Evolutionary conservation across 805 yeast genomes (phyloP).

Genomic region (Citeromyces matritensis): DNA sequence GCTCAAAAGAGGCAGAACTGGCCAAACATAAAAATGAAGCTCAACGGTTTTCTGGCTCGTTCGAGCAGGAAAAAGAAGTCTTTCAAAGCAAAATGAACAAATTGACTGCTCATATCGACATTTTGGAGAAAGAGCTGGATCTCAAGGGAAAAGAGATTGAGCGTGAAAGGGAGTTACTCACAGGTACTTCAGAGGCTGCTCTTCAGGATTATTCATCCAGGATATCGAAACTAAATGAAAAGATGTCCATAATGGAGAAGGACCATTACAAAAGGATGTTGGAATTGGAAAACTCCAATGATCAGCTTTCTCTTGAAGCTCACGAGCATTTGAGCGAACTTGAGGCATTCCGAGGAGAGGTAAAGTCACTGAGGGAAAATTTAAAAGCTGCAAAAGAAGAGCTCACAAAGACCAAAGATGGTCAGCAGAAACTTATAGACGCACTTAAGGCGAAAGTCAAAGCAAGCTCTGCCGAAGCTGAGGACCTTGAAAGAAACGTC

Average conservation of each 20-base stretch:
- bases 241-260: slow-evolving; percentile 5
- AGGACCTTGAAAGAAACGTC: slow-evolving; percentile 1
- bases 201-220: slow-evolving; percentile 32
- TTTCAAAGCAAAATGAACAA: slow-evolving; percentile 8
- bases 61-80: slow-evolving; percentile 8
- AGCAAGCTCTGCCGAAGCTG: background rate
- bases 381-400: slow-evolving; percentile 1
- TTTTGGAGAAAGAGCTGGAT: slow-evolving; percentile 17
- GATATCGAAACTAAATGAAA: slow-evolving; percentile 24
- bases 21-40: background rate
- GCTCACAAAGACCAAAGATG: background rate
- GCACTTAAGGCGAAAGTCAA: slow-evolving; percentile 1
- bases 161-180: slow-evolving; percentile 28
- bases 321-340: slow-evolving; percentile 3
- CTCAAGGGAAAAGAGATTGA: slow-evolving; percentile 28
- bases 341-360: slow-evolving; percentile 2
- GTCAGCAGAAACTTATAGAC: background rate
- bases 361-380: slow-evolving; percentile 1
- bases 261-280: slow-evolving; percentile 5
- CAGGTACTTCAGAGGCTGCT: slow-evolving; percentile 32
- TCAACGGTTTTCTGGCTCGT: slow-evolving; percentile 1
- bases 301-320: slow-evolving; percentile 3
- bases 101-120: slow-evolving; percentile 13
- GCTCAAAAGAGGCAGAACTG: slow-evolving; percentile 6
- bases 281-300: slow-evolving; percentile 6